A percentile compares a stretch with the other conserved stretches of the same genome.
Evolutionary conservation across 345 rosid species (phyloP).

Genomic region (Toxicodendron radicans): DNA sequence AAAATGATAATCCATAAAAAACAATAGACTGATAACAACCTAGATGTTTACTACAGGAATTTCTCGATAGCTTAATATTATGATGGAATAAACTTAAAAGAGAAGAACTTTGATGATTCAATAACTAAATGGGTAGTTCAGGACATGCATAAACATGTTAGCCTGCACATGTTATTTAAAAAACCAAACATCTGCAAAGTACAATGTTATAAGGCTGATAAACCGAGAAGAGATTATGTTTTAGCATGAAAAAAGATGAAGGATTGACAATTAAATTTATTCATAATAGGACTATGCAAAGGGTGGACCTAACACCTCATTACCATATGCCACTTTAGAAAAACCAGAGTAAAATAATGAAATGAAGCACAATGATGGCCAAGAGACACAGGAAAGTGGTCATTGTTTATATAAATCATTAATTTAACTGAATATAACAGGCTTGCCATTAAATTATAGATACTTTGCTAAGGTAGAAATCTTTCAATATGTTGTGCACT

Average conservation of each 20-base stretch:
- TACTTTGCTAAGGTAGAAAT: not conserved
- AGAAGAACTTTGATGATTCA: not conserved
- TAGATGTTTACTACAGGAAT: not conserved
- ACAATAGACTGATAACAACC: constrained; percentile 4
- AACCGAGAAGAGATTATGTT: not conserved
- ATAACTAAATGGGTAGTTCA: not conserved
- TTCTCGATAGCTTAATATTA: not conserved
- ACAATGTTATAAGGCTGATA: not conserved
- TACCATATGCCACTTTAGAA: not conserved
- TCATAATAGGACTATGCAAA: not conserved
- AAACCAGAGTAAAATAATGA: not conserved
- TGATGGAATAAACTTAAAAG: not conserved
- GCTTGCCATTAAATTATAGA: not conserved
- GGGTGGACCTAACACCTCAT: not conserved
- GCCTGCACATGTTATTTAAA: not conserved
- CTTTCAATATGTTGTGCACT: not conserved
- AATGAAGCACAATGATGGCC: not conserved
- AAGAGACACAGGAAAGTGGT: not conserved
- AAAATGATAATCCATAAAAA: constrained; percentile 11
- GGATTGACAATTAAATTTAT: not conserved
- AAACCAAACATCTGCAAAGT: not conserved
- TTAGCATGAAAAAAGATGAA: not conserved
- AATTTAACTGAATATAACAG: not conserved
- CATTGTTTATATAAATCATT: not conserved
- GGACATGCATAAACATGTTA: not conserved